Percentiles rank a stretch among this genome's conserved stretches.
Conservation (phyloP, 2,329 filamentous ascomycete species). For the Calonectria pseudoturangicola region DNA sequence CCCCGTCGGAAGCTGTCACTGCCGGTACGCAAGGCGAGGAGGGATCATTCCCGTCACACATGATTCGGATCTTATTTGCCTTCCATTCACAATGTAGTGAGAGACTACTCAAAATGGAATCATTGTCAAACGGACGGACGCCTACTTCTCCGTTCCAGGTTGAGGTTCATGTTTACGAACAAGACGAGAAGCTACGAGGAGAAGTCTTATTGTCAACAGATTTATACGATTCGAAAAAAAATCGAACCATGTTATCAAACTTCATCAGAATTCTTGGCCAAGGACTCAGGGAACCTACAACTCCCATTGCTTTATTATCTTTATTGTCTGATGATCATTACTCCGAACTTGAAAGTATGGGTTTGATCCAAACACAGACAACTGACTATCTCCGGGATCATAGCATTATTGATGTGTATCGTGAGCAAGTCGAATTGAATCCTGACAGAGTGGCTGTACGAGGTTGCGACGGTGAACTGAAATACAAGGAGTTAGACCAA, state of each 20-base stretch:
- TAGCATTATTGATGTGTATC: conserved; percentile 2
- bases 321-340: background rate
- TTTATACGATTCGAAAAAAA: conserved; percentile 43
- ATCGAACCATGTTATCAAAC: conserved; percentile 43
- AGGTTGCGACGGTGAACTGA: background rate
- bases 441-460: background rate
- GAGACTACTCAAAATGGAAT: conserved; percentile 37
- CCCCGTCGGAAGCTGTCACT: conserved; percentile 51
- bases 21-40: conserved; percentile 31
- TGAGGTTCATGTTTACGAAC: conserved; percentile 50
- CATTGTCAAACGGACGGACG: background rate
- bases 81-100: conserved; percentile 44
- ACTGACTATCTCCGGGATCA: background rate
- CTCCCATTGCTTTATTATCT: background rate
- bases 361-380: background rate
- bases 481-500: background rate
- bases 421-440: background rate
- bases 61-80: conserved; percentile 47
- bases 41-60: conserved; percentile 42
- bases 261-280: conserved; percentile 44
- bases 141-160: conserved; percentile 46
- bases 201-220: conserved; percentile 43
- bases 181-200: conserved; percentile 23
- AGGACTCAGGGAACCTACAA: conserved; percentile 38
- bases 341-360: background rate